Evolutionary conservation across 306 rosid species (phyloP).

Genomic region (Cicer chorassanicum): DNA sequence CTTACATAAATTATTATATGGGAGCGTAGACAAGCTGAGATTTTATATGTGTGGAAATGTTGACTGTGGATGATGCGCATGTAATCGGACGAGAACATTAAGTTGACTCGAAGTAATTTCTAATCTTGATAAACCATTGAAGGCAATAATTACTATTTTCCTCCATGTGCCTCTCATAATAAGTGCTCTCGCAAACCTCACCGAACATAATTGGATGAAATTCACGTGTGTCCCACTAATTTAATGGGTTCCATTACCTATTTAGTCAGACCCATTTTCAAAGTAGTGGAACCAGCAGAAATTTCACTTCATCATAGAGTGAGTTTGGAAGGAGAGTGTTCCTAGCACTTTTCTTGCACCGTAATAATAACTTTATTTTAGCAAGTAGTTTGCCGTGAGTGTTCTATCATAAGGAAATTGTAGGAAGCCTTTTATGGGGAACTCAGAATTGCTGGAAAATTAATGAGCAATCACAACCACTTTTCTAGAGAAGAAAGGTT

Average conservation of each 20-base stretch:
- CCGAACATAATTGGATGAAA: not conserved
- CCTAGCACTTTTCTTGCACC: not conserved
- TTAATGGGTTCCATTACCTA: not conserved
- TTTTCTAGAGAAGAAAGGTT: conserved; percentile 24
- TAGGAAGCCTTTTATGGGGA: not conserved
- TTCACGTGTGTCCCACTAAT: not conserved
- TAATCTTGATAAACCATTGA: not conserved
- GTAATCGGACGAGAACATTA: conserved; percentile 2
- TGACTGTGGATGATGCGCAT: conserved; percentile 24
- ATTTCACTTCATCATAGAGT: not conserved
- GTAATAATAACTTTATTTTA: conserved; percentile 20
- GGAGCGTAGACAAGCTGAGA: conserved; percentile 21
- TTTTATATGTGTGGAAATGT: conserved; percentile 10
- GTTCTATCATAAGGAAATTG: conserved; percentile 3
- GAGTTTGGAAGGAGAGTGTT: not conserved
- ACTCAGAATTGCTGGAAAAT: not conserved
- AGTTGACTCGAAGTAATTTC: conserved; percentile 23
- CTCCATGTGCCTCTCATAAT: conserved; percentile 19
- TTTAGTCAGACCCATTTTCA: not conserved
- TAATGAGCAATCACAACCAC: not conserved
- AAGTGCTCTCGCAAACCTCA: not conserved
- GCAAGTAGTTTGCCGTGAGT: conserved; percentile 19
- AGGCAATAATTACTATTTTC: conserved; percentile 22
- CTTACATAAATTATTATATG: conserved; percentile 2
- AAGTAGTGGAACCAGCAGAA: not conserved